Percentiles rank a stretch among this genome's conserved stretches.
Evolutionary conservation across 1,284 basidiomycete genomes (phyloP).

Genomic region (Cryptococcus sp.): DNA sequence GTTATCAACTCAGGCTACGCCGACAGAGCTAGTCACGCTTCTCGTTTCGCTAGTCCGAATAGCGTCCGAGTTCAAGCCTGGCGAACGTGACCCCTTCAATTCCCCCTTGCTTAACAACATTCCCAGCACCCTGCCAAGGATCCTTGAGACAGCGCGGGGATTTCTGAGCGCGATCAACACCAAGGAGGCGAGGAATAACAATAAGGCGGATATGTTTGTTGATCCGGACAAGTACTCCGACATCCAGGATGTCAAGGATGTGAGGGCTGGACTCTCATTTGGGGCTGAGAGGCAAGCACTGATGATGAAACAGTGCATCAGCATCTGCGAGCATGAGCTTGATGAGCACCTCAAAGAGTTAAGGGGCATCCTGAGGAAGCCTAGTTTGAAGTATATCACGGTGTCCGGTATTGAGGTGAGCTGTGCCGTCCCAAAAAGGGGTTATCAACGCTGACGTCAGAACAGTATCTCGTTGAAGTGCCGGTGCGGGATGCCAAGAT

Average conservation of each 20-base stretch:
- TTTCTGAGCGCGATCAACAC: constrained; percentile 64
- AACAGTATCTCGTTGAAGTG: constrained; percentile 72
- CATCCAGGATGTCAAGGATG: constrained; percentile 58
- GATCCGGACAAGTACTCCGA: constrained; percentile 68
- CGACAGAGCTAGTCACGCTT: constrained; percentile 74
- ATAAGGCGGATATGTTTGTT: constrained; percentile 70
- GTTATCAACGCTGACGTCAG: constrained; percentile 5
- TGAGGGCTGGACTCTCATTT: constrained; percentile 19
- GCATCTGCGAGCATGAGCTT: constrained; percentile 64
- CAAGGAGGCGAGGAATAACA: constrained; percentile 64
- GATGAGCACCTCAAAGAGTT: constrained; percentile 69
- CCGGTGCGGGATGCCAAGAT: constrained; percentile 66
- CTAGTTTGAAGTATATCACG: constrained; percentile 69
- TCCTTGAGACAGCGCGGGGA: constrained; percentile 58
- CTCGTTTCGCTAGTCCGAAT: constrained; percentile 73
- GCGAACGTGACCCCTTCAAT: constrained; percentile 58
- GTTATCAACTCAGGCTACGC: constrained; percentile 62
- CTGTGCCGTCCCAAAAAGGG: neutral
- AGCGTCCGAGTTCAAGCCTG: constrained; percentile 62
- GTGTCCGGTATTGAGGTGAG: constrained; percentile 68
- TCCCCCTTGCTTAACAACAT: constrained; percentile 70
- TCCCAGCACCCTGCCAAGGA: constrained; percentile 63
- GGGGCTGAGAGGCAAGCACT: neutral
- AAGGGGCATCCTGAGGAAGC: constrained; percentile 68
- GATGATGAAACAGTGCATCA: constrained; percentile 35